Evolutionary conservation across 208 protist species (phyloP), one percentile per base, ranked within the genome.

Genomic region (Entamoeba dispar): DNA sequence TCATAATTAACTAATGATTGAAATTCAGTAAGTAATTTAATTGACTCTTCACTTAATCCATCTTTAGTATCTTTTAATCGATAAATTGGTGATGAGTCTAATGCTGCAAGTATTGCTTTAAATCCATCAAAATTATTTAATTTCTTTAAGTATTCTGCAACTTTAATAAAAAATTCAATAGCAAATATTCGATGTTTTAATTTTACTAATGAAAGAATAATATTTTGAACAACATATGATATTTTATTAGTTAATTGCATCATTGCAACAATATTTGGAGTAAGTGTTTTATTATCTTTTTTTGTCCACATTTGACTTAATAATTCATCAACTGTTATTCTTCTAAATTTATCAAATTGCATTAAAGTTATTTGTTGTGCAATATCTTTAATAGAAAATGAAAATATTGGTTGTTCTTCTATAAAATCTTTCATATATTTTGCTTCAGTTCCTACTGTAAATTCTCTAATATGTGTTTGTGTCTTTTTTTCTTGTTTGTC

Each of bases 1-100:
- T 50, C 50, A 22, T 50, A 92, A 22, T 50, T 22, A 22, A 92
- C 50, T 22, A 57, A 4, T 12, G 12, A 14, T 1, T 92, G 12
- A 92, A 92, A 55, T 92, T 50, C 49, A 57, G 17, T 50, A n/a
- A 57, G 22, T 27, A 22, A 27, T 22, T 22, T 55, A 43, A 94
- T 17, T 94, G 91, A 77, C 93, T 94, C 12, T 49, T 95, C 93
- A 22, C 52, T 7, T 47, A 92, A 14, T 86, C 57, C n/a, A 31
- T 91, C 92, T 22, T 50, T 15, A 38, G 92, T 93, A 31, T 38
- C 34, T 93, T 93, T 93, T 17, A 93, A 34, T 43, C 92, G 55
- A 34, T 15, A 92, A 77, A 93, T 77, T 31, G 92, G 3, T 19
- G 57, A 43, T 19, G 50, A n/a, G 2, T 38, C 14, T 22, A 93